Evolutionary conservation across 2,329 filamentous ascomycete species (phyloP).

Genomic region (Dothistroma pini): DNA sequence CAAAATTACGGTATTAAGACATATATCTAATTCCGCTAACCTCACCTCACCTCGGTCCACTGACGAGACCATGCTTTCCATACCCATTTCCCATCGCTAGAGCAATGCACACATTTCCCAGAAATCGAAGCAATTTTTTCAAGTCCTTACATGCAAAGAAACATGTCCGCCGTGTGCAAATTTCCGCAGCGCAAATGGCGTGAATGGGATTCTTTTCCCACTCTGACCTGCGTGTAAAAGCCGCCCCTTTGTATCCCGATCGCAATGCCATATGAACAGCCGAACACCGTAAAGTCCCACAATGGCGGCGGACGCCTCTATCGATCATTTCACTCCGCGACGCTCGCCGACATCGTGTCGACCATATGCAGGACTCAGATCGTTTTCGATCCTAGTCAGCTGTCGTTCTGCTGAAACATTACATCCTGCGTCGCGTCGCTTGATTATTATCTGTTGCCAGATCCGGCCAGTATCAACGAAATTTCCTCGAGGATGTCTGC

Average conservation of each 20-base stretch:
- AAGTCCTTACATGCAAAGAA: background rate
- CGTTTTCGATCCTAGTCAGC: background rate
- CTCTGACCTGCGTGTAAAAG: background rate
- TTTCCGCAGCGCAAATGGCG: background rate
- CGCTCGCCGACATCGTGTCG: background rate
- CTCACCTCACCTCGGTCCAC: background rate
- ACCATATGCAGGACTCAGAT: background rate
- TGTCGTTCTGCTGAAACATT: background rate
- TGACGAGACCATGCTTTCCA: background rate
- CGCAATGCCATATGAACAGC: slow-evolving; percentile 11
- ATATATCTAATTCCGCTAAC: background rate
- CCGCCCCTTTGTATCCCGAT: slow-evolving; percentile 6
- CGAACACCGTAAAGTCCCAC: background rate
- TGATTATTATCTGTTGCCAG: background rate
- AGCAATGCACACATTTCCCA: background rate
- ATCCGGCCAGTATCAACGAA: slow-evolving; percentile 3
- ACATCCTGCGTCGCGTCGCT: slow-evolving; percentile 7
- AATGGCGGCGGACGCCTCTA: background rate
- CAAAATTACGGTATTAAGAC: background rate
- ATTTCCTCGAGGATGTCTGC: slow-evolving; percentile 5
- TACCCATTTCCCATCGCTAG: background rate
- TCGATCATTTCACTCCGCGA: background rate
- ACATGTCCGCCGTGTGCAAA: background rate
- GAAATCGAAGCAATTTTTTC: background rate
- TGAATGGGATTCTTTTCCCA: background rate